Evolutionary conservation across 805 yeast species (phyloP), one percentile per base, ranked within the genome.

Genomic region (Groenewaldozyma salmanticensis): DNA sequence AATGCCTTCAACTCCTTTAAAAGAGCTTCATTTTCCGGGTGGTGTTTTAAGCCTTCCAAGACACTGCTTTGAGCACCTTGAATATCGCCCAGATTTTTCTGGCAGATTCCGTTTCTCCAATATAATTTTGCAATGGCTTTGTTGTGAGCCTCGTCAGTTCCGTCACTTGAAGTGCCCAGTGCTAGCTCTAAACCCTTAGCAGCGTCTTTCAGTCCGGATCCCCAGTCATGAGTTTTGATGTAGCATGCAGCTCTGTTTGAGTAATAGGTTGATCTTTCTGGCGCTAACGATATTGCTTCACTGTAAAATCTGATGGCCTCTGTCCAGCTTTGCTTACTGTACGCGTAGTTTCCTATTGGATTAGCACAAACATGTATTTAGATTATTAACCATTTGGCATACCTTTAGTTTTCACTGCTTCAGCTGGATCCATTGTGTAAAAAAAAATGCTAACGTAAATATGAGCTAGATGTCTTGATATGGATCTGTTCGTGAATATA

Each of bases 221-320:
- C 19, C 38, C 39, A 51, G 7, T 41, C 27, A 21, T 39, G 35
- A 4, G 49, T 45, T 27, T 52, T 52, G 33, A 51, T 40, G 20
- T 42, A 42, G 18, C 49, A 42, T 4, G 46, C 46, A 2, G 55
- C 52, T 17, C 53, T 36, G 35, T 52, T 52, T 5, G 55, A 49
- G 37, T 43, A 52, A 35, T 37, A 48, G 13, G 43, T 42, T 3
- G 51, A 41, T 5, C 27, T 35, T 2, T 35, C 21, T 1, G 43
- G 41, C 27, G 38, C 45, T 3, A 33, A 9, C 13, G 42, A 38
- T 5, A 52, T 42, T 7, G 54, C 54, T 19, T 37, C 17, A 3
- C 41, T 19, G 42, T 52, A 52, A n/a, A 24, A 37, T 9, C 38
- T 37, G 2, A 44, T 39, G 7, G 55, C 55, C 11, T 37, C 46